Evolutionary conservation across 148 eudicot species (phyloP).

Genomic region (Heliosperma pusillum): DNA sequence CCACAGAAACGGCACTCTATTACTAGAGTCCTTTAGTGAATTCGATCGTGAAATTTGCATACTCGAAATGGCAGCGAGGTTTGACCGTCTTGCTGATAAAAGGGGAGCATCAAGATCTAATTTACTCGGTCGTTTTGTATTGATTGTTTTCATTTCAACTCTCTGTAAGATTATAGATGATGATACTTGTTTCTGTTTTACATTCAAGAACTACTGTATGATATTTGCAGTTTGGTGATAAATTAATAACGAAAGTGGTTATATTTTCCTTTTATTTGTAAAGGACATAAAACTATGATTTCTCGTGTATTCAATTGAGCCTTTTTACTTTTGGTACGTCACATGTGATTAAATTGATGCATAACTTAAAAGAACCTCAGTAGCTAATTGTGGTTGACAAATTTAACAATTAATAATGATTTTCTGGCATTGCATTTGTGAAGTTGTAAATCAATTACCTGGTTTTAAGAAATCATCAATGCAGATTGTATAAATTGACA

Average conservation of each 20-base stretch:
- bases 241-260: slow-evolving; percentile 4
- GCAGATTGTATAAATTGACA: background rate
- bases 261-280: slow-evolving; percentile 15
- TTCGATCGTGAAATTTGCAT: slow-evolving; percentile 1
- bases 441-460: background rate
- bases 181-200: background rate
- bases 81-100: slow-evolving; percentile 46
- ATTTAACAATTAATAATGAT: slow-evolving; percentile 7
- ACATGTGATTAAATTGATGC: slow-evolving; percentile 15
- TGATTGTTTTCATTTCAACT: slow-evolving; percentile 21
- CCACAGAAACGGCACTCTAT: slow-evolving; percentile 79
- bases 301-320: slow-evolving; percentile 19
- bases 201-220: background rate
- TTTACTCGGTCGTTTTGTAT: slow-evolving; percentile 35
- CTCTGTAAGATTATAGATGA: background rate
- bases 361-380: slow-evolving; percentile 3
- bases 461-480: background rate
- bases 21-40: slow-evolving; percentile 27
- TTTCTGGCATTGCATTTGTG: slow-evolving; percentile 1
- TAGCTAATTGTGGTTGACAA: background rate
- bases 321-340: slow-evolving; percentile 20
- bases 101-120: slow-evolving; percentile 59
- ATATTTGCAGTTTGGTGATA: background rate
- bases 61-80: slow-evolving; percentile 13
- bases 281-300: slow-evolving; percentile 13